These are phyloP conservation scores for Fusarium pilosicola DNA, from an alignment of 2,329 filamentous ascomycete species.

Conservation along the genomic window DNA sequence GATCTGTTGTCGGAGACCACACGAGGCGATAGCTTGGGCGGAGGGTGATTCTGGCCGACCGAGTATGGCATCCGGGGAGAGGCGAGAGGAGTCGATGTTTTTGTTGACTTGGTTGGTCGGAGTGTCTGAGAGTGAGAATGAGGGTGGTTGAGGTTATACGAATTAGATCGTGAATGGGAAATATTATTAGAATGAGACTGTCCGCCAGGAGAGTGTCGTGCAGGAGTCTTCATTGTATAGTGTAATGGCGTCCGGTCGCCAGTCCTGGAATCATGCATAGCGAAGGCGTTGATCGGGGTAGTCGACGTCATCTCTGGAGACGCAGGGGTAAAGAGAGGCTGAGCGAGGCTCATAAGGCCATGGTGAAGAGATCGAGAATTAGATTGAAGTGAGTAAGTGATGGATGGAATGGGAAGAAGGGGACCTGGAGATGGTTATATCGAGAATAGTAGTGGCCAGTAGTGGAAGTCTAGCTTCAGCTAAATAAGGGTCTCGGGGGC, in stretches of 20 bases:
- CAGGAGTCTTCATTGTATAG: conserved; percentile 59
- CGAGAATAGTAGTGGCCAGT: conserved; percentile 1
- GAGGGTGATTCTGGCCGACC: conserved; percentile 64
- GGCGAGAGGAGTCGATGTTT: conserved; percentile 61
- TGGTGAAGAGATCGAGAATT: conserved; percentile 23
- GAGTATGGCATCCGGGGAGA: conserved; percentile 64
- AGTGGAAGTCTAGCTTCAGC: conserved; percentile 6
- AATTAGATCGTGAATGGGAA: conserved; percentile 46
- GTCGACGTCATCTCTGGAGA: conserved; percentile 43
- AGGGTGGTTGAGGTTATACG: conserved; percentile 52
- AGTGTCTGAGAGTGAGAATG: conserved; percentile 55
- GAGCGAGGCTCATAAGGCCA: conserved; percentile 39
- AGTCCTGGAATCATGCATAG: conserved; percentile 49
- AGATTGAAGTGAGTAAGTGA: not conserved
- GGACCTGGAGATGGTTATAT: conserved; percentile 13
- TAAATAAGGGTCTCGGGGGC: conserved; percentile 18
- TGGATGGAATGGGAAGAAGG: not conserved
- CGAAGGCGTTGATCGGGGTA: conserved; percentile 37
- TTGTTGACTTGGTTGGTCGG: conserved; percentile 52
- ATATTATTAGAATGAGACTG: conserved; percentile 43
- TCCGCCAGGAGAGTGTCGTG: conserved; percentile 50
- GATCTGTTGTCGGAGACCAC: conserved; percentile 54
- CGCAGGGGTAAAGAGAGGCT: conserved; percentile 21
- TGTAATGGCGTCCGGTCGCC: conserved; percentile 51
- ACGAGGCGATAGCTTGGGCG: conserved; percentile 61